Evolutionary conservation across 257 asterid species (phyloP).

Genomic region (Ilex asprella): DNA sequence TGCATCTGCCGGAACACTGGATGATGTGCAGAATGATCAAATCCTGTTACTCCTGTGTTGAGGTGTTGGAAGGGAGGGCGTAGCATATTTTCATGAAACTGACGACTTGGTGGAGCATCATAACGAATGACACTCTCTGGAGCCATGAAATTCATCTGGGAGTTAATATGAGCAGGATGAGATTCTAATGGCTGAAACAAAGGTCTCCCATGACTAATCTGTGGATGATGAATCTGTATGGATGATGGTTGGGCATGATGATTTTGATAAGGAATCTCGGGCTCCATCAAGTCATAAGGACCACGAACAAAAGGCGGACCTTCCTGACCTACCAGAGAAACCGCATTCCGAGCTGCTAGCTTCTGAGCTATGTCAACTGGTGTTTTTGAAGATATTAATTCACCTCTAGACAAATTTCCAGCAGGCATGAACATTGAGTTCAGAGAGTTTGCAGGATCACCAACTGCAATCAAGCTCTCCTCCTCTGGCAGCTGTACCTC

Average conservation of each 20-base stretch:
- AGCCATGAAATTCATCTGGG: conserved; percentile 45
- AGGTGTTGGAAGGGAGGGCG: conserved; percentile 59
- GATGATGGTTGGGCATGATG: conserved; percentile 49
- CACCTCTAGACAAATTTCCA: conserved; percentile 30
- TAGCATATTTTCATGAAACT: conserved; percentile 35
- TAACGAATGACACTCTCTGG: conserved; percentile 38
- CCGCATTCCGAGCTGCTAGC: conserved; percentile 47
- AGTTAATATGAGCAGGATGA: conserved; percentile 39
- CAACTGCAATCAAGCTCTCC: conserved; percentile 43
- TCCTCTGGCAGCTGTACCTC: conserved; percentile 61
- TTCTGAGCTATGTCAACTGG: conserved; percentile 41
- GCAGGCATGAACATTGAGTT: conserved; percentile 28
- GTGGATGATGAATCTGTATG: conserved; percentile 44
- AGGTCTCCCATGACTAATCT: conserved; percentile 47
- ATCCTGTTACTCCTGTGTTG: conserved; percentile 44
- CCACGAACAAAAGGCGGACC: background rate
- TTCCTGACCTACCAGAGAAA: conserved; percentile 34
- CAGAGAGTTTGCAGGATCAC: conserved; percentile 37
- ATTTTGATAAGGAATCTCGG: conserved; percentile 32
- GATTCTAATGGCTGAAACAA: conserved; percentile 48
- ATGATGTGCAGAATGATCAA: conserved; percentile 50
- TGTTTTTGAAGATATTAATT: conserved; percentile 26
- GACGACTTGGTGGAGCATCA: conserved; percentile 44
- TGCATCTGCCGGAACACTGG: conserved; percentile 61
- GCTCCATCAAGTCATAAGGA: conserved; percentile 27